Base-by-base conservation (phyloP, 495 filamentous ascomycete species). In the Tuber umbilicatum region DNA sequence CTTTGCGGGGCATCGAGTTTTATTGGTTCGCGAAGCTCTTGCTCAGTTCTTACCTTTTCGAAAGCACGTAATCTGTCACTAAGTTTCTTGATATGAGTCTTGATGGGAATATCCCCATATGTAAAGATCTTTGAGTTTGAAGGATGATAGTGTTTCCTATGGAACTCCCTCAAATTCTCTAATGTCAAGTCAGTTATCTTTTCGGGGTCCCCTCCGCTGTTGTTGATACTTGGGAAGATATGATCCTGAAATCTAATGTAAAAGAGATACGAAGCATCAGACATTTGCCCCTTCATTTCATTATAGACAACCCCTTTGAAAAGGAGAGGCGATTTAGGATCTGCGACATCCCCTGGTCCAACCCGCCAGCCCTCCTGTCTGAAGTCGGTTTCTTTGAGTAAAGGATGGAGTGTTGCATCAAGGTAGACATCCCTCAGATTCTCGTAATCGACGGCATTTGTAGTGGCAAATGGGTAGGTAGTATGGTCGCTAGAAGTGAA, bases 271-370 rank as follows among this genome's bases (percentile, higher is more conserved):
- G 93, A 93, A 21, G 95, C 92, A 83, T 98, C 95, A 12, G 95
- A 98, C 89, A 98, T 97, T 82, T 97, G 93, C 0, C 95, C 95
- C 84, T 99, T 99, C 95, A 99, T 99, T 85, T 99, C 95, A 81
- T 99, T 99, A 84, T 99, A 99, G 37, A 99, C 95, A 17, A 99
- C 95, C 37, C 95, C 95, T 83, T 99, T 99, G 86, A 99, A 99
- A 21, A 97, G 90, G 31, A 98, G 88, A 47, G 88, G 89, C 71
- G 85, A 87, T 55, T 84, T 78, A 4, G 86, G 79, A 31, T 88
- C 87, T 64, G 87, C 85, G 10, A 92, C 91, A 81, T 99, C 93
- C 84, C 97, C 93, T 0, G 95, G 95, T 1, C 95, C 95, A 74
- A 99, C 87, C 41, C 95, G 88, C 95, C 95, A 99, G 69, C 95